Evolutionary conservation across 2,329 filamentous ascomycete species (phyloP), one percentile per base, ranked within the genome.

Genomic region (Coniochaeta prunicola): DNA sequence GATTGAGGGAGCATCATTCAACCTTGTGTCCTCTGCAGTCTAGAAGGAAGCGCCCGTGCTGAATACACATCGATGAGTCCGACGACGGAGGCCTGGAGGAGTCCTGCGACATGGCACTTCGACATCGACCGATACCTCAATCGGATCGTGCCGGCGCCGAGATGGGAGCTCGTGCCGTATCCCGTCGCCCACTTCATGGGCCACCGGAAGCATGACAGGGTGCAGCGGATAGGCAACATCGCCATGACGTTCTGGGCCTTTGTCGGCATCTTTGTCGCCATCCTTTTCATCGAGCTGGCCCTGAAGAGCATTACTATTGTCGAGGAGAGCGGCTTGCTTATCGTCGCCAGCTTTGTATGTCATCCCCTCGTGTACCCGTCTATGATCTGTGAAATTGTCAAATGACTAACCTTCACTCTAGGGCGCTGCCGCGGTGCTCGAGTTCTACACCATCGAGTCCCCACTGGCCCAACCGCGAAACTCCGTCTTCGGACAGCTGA

Each of bases 111-210:
- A 34, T 80, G 78, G 74, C 78, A 87, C 67, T 85, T 96, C 72
- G 84, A 94, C 73, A 82, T 96, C 63, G 92, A 96, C 77, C 74
- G 73, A n/a, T 84, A 87, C 69, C 70, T 96, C 56, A 91, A 93
- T 69, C 88, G 80, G 2, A 78, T 85, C 61, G 68, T 96, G 26
- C 89, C 89, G 9, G 76, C 81, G 15, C 87, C 88, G 42, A 83
- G 82, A 64, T 81, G 90, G 69, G 74, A 80, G 30, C 74, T 76
- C 50, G 68, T 96, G 1, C 92, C 91, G 0, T 77, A 76, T 53
- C 81, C 82, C 0, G 68, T 94, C 21, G 82, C 89, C 21, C 82
- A 85, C 64, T 88, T 91, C 64, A 74, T 96, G 1, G 88, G 89
- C 12, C 75, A 89, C 66, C 81, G 87, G 61, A 72, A 67, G 50